These are phyloP conservation scores for Urtica urens DNA, from an alignment of 306 rosid genomes.

Conservation along the genomic window DNA sequence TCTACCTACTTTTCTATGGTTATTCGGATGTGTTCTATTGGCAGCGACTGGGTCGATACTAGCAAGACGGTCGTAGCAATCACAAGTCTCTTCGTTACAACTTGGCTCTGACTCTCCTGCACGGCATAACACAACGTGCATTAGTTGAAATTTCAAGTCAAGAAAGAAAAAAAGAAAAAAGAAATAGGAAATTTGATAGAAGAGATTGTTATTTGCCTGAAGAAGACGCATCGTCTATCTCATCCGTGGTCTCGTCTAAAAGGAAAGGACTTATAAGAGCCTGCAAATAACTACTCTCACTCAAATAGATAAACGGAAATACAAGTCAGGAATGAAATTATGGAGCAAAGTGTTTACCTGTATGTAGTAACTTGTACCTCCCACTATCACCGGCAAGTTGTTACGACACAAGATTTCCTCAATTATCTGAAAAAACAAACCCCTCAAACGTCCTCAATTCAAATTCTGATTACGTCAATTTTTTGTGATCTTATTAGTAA, in stretches of 20 bases:
- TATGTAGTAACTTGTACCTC: constrained; percentile 92
- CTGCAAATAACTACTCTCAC: too few relatives aligned
- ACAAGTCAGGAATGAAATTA: too few relatives aligned
- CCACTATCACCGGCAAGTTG: constrained; percentile 69
- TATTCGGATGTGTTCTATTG: constrained; percentile 82
- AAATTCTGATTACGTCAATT: too few relatives aligned
- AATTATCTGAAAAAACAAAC: constrained; percentile 44
- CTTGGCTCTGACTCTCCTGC: constrained; percentile 27
- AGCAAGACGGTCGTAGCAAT: constrained; percentile 48
- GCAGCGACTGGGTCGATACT: constrained; percentile 80
- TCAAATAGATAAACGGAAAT: too few relatives aligned
- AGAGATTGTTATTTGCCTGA: constrained; percentile 31
- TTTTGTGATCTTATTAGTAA: background rate
- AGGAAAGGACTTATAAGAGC: constrained; percentile 83
- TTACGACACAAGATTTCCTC: constrained; percentile 53
- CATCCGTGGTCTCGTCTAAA: constrained; percentile 52
- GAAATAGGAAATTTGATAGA: background rate
- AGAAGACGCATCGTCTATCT: constrained; percentile 25
- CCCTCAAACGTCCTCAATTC: too few relatives aligned
- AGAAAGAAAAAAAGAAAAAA: too few relatives aligned
- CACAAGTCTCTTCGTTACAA: constrained; percentile 20
- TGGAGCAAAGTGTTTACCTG: constrained; percentile 32
- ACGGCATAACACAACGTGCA: background rate
- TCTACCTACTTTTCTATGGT: constrained; percentile 71
- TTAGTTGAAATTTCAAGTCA: background rate